Evolutionary conservation across 2,329 filamentous ascomycete species (phyloP), one percentile per base, ranked within the genome.

Genomic region (Claviceps lovelessii): DNA sequence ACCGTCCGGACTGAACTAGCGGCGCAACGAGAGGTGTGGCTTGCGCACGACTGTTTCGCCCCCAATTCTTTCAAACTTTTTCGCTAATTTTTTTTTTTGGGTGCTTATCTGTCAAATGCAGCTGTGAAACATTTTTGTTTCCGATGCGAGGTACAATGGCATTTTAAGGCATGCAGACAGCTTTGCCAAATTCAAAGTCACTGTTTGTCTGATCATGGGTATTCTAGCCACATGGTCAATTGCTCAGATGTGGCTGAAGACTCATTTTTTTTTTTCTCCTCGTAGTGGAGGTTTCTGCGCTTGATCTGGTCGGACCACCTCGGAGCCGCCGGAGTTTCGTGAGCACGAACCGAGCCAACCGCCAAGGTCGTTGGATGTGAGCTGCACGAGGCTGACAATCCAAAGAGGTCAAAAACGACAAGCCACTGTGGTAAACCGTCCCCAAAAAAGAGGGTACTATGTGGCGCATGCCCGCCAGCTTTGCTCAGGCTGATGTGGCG

Each of bases 271-370:
- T 28, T 42, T n/a, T 42, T 56, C 23, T 23, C 23, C 23, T 23
- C 23, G 23, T 23, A 2, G 23, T 23, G 23, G 23, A 23, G 23
- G 3, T 23, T 23, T 23, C 49, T 58, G 59, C 51, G 56, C 52
- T 55, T 56, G 49, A 53, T 56, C 31, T 47, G 51, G 50, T 62
- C 63, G 63, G 60, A 51, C 55, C 54, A 51, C 55, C 61, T 66
- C 64, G 64, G 64, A 65, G 60, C 64, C 63, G 64, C 62, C 64
- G 63, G 62, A 64, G 55, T 57, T 62, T 60, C 58, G 57, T 54
- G 51, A 29, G 39, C 50, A 51, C 28, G 7, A 17, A 9, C 45
- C 45, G 45, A 47, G 45, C 45, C 28, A 29, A 15, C 23, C 44
- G 13, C 37, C 37, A 15, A 5, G 37, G 5, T 17, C 37, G 37